Conservation (phyloP, 2,329 filamentous ascomycete genomes). For the Nemania sp. region DNA sequence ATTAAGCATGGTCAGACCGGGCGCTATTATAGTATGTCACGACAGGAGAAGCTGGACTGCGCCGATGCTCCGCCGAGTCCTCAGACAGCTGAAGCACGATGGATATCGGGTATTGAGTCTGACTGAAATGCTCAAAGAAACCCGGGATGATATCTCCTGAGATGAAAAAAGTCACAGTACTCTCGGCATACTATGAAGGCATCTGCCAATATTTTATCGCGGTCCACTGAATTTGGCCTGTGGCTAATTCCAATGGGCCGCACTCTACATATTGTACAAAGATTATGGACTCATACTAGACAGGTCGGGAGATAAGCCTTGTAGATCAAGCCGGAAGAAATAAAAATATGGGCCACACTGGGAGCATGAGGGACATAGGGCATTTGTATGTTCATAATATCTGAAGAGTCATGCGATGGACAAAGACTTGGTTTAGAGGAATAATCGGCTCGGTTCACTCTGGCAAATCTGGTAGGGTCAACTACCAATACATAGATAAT, state of each 20-base stretch:
- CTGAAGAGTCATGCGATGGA: neutral
- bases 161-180: neutral
- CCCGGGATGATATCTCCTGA: conserved; percentile 20
- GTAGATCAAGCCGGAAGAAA: neutral
- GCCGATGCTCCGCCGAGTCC: conserved; percentile 78
- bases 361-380: neutral
- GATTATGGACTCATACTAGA: conserved; percentile 17
- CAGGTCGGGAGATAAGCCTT: neutral
- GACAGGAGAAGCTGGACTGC: conserved; percentile 85
- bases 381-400: neutral
- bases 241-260: neutral
- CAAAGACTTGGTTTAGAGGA: neutral
- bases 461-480: too few species aligned
- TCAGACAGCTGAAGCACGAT: conserved; percentile 76
- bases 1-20: conserved; percentile 80
- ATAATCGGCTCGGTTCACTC: neutral
- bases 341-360: neutral
- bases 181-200: neutral
- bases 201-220: neutral
- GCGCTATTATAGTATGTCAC: conserved; percentile 87
- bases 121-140: conserved; percentile 69
- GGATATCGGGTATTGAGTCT: conserved; percentile 81
- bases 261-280: neutral
- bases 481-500: neutral
- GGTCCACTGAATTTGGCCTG: neutral